Evolutionary conservation across 352 stramenopile species (phyloP).

Genomic region (Salisapilia sapeloensis): DNA sequence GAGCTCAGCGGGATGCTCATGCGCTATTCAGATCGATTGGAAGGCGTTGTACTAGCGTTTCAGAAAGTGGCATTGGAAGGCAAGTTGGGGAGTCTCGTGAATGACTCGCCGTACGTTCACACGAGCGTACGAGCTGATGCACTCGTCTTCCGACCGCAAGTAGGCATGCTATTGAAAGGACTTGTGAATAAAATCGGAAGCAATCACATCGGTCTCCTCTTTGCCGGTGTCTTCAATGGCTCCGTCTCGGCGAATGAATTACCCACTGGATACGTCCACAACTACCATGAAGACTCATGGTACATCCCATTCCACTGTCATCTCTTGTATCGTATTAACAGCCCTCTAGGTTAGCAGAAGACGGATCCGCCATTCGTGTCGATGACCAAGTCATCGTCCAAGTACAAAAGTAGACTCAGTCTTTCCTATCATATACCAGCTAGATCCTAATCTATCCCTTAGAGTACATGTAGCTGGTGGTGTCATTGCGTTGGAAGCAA

Average conservation of each 20-base stretch:
- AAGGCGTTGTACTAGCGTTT: conserved; percentile 60
- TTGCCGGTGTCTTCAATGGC: conserved; percentile 68
- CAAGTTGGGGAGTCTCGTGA: conserved; percentile 52
- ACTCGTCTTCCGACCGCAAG: conserved; percentile 48
- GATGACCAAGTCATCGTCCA: conserved; percentile 47
- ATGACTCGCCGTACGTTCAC: conserved; percentile 75
- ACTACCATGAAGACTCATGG: conserved; percentile 64
- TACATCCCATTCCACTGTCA: conserved; percentile 6
- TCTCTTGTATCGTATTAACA: neutral
- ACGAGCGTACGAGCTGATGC: conserved; percentile 52
- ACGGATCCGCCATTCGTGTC: conserved; percentile 38
- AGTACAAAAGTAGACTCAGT: conserved; percentile 22
- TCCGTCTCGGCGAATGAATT: conserved; percentile 59
- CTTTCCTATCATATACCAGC: neutral
- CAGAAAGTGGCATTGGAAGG: conserved; percentile 38
- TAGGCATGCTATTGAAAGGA: conserved; percentile 44
- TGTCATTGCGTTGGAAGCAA: conserved; percentile 68
- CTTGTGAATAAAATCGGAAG: conserved; percentile 75
- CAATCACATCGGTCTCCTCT: conserved; percentile 75
- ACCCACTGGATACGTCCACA: conserved; percentile 61
- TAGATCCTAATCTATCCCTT: neutral
- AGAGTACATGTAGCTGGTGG: conserved; percentile 52
- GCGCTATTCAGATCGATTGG: conserved; percentile 56
- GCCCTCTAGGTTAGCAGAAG: conserved; percentile 20
- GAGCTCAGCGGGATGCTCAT: conserved; percentile 58